Conservation (phyloP, 2,329 filamentous ascomycete species). For the Pseudocercospora musae region DNA sequence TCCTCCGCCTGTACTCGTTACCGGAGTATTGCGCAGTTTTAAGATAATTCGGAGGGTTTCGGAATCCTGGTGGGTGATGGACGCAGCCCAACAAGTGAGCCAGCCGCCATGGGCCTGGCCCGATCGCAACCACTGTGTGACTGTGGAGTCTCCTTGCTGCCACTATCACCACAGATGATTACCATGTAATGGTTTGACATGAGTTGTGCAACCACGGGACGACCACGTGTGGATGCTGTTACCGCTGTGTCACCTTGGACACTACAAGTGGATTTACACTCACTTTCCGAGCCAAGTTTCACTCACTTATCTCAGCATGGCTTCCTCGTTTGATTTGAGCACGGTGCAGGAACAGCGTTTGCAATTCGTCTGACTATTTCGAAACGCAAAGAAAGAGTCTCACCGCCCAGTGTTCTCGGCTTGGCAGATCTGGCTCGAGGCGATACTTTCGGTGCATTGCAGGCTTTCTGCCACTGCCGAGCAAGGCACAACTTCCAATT, state of each 20-base stretch:
- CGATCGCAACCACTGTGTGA: not conserved
- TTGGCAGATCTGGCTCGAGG: not conserved
- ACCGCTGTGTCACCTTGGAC: not conserved
- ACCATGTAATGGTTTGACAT: not conserved
- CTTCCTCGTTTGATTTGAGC: not conserved
- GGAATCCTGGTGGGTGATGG: not conserved
- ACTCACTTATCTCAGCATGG: not conserved
- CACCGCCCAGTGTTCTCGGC: not conserved
- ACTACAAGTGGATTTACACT: not conserved
- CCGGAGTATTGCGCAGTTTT: not conserved
- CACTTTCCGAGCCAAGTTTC: not conserved
- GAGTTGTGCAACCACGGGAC: not conserved
- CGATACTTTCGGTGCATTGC: not conserved
- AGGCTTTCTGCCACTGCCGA: not conserved
- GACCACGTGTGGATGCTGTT: not conserved
- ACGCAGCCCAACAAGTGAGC: not conserved
- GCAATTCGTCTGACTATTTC: constrained; percentile 1
- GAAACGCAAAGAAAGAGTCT: not conserved
- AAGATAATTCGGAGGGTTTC: not conserved
- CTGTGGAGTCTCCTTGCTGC: not conserved
- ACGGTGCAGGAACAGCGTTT: not conserved
- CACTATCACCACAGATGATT: not conserved
- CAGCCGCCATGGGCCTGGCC: not conserved
- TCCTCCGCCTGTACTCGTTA: not conserved
- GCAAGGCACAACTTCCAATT: constrained; percentile 9